Percentiles rank a stretch among this genome's conserved stretches.
Conservation (phyloP, 768 basidiomycete species). For the Zangia roseola region DNA sequence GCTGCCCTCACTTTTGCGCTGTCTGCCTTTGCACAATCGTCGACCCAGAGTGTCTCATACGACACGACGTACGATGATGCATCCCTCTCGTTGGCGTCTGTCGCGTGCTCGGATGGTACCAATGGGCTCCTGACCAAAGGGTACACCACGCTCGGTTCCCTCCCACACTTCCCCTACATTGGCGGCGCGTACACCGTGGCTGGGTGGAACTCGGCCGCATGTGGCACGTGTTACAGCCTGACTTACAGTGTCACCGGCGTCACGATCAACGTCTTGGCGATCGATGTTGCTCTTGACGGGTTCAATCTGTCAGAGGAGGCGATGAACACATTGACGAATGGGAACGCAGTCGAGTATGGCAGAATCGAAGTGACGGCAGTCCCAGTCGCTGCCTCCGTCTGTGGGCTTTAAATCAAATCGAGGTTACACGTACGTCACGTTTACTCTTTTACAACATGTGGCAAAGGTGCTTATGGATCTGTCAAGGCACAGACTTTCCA, state of each 20-base stretch:
- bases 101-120: slow-evolving; percentile 35
- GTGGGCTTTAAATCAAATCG: slow-evolving; percentile 34
- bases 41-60: slow-evolving; percentile 22
- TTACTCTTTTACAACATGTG: not conserved
- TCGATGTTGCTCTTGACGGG: slow-evolving; percentile 29
- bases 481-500: not conserved
- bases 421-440: not conserved
- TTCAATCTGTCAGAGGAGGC: slow-evolving; percentile 52
- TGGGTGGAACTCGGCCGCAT: slow-evolving; percentile 28
- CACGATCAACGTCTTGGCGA: slow-evolving; percentile 25
- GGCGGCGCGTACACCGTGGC: slow-evolving; percentile 34
- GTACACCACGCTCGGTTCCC: slow-evolving; percentile 32
- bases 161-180: slow-evolving; percentile 32
- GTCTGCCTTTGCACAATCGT: slow-evolving; percentile 17
- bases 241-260: slow-evolving; percentile 19
- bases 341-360: slow-evolving; percentile 47
- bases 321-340: slow-evolving; percentile 54
- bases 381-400: slow-evolving; percentile 45
- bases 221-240: slow-evolving; percentile 35
- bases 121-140: slow-evolving; percentile 32
- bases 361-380: slow-evolving; percentile 43
- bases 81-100: slow-evolving; percentile 8
- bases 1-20: slow-evolving; percentile 14
- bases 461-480: not conserved
- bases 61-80: slow-evolving; percentile 32